Evolutionary conservation across 768 basidiomycete species (phyloP), one percentile per base, ranked within the genome.

Genomic region (Collybia sp.): DNA sequence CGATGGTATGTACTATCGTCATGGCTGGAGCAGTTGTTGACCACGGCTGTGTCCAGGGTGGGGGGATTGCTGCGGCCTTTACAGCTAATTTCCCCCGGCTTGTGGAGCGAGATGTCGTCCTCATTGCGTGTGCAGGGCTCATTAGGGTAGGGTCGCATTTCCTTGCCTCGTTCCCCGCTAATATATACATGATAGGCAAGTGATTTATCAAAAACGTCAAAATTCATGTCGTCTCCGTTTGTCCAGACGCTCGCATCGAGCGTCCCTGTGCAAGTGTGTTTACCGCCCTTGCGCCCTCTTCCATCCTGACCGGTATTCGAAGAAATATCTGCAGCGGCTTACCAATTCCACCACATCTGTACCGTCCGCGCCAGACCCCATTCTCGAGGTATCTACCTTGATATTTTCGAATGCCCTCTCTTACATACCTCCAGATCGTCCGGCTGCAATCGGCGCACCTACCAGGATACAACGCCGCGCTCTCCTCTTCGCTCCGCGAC

Each of bases 401-500:
- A 36, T 25, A n/a, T 1, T n/a, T 19, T 17, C 11, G 19, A 10
- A 19, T 10, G 18, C 15, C 12, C 15, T 35, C 16, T 15, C 30
- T 17, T 38, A 16, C 40, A n/a, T 20, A 43, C 46, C 41, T 37
- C 20, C 49, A 85, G 80, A 82, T 89, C 45, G 80, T 88, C 0
- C 76, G 85, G n/a, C 66, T 87, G 11, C 87, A 89, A 63, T 84
- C 84, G 0, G 87, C 87, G 1, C 82, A 87, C 56, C 72, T 89
- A 5, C 77, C 82, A 0, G 79, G 87, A 3, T 89, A 80, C 59
- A 87, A 89, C 52, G 74, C 78, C 16, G 87, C 87, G 0, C 65
- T 89, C n/a, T 86, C 86, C 0, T 88, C 85, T 4, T 85, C 81
- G 2, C 67, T 89, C 18, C 76, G 86, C 30, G 77, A 84, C 33